Evolutionary conservation across 176 grass and related monocot genomes (phyloP).

Genomic region (Rhipidocladum racemiflorum): DNA sequence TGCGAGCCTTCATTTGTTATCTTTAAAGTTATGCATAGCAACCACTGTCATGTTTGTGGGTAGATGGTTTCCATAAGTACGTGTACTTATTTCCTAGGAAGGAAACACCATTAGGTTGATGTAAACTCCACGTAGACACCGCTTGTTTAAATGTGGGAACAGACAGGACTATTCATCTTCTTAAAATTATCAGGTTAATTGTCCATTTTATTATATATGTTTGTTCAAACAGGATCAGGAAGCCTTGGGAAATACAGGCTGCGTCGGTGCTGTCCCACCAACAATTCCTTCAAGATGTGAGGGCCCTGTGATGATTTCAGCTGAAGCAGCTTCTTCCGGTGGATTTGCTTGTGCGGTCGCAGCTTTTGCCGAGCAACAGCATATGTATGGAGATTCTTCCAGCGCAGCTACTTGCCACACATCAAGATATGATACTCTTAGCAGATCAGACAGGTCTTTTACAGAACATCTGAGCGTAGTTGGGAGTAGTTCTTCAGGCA

Average conservation of each 20-base stretch:
- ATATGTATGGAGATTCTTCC: slow-evolving; percentile 46
- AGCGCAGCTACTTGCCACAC: slow-evolving; percentile 8
- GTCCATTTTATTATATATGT: not conserved
- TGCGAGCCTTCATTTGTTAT: not conserved
- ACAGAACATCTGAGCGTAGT: slow-evolving; percentile 16
- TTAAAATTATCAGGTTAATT: slow-evolving; percentile 1
- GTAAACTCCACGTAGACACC: not conserved
- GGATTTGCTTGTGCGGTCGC: slow-evolving; percentile 78
- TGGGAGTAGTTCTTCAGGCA: slow-evolving; percentile 32
- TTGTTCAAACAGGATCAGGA: slow-evolving; percentile 69
- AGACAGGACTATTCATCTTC: not conserved
- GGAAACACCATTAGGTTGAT: not conserved
- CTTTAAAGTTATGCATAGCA: not conserved
- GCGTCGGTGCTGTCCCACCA: slow-evolving; percentile 5
- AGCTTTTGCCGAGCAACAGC: slow-evolving; percentile 73
- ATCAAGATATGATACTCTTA: slow-evolving; percentile 19
- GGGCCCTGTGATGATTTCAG: not conserved
- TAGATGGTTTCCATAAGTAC: not conserved
- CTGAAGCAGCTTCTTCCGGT: slow-evolving; percentile 45
- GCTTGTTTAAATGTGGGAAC: not conserved
- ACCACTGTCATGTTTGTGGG: not conserved
- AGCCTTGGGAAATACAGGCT: slow-evolving; percentile 34
- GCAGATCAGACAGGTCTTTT: slow-evolving; percentile 33
- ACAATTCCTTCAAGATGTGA: slow-evolving; percentile 16
- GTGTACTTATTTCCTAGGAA: not conserved